Conservation (phyloP, 2,329 filamentous ascomycete genomes). For the Talaromyces pinophilus region DNA sequence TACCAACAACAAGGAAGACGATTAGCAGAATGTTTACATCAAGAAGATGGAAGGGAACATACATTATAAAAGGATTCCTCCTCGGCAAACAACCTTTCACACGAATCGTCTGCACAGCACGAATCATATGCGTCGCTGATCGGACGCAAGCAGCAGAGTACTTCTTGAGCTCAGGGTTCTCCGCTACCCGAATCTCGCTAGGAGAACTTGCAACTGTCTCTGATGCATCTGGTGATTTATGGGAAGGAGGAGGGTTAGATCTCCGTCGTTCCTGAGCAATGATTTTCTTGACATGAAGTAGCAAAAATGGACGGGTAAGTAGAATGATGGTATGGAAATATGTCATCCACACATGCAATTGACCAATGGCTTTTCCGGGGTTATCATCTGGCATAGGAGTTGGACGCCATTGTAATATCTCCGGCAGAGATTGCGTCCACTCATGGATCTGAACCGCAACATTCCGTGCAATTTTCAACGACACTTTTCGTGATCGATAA, state of each 20-base stretch:
- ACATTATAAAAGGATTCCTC: conserved; percentile 61
- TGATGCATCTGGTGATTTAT: conserved; percentile 15
- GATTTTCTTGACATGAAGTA: conserved; percentile 27
- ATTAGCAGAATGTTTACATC: neutral
- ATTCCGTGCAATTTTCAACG: conserved; percentile 58
- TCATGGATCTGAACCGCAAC: conserved; percentile 57
- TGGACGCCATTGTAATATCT: conserved; percentile 54
- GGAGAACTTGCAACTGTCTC: conserved; percentile 26
- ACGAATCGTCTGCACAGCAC: conserved; percentile 50
- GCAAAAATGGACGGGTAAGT: conserved; percentile 61
- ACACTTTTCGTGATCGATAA: conserved; percentile 62
- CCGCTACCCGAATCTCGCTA: conserved; percentile 24
- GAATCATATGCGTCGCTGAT: conserved; percentile 54
- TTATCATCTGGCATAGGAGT: conserved; percentile 45
- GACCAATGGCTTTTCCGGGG: conserved; percentile 57
- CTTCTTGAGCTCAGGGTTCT: conserved; percentile 25
- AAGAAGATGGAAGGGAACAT: conserved; percentile 32
- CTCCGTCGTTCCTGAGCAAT: conserved; percentile 19
- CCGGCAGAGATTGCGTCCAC: conserved; percentile 55
- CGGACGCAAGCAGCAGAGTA: conserved; percentile 56
- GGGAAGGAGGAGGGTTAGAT: neutral
- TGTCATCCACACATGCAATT: conserved; percentile 64
- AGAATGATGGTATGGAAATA: conserved; percentile 65
- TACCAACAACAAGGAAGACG: conserved; percentile 30
- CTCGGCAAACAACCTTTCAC: conserved; percentile 51